phyloP scores from a whole-genome alignment of 1,139 yeast species.

The Saccharomyces uvarum region DNA sequence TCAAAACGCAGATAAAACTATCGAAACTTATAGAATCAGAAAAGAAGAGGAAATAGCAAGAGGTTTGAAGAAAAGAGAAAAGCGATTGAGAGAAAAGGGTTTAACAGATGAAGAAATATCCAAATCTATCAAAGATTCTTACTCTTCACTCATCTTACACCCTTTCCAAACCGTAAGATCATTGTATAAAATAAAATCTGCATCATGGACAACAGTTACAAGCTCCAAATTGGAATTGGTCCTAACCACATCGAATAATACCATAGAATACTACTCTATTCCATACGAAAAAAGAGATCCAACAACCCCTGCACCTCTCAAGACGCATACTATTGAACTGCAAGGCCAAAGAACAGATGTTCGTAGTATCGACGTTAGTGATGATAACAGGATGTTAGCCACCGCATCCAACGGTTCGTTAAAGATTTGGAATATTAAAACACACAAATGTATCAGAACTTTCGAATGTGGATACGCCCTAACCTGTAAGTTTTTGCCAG shows the following conservation, averaged over 20 bases:
- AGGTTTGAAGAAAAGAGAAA: slow-evolving; percentile 71
- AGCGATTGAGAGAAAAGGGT: slow-evolving; percentile 69
- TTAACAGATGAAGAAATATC: slow-evolving; percentile 54
- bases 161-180: slow-evolving; percentile 59
- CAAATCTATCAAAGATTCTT: slow-evolving; percentile 46
- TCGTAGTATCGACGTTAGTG: slow-evolving; percentile 72
- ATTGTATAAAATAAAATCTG: slow-evolving; percentile 47
- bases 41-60: slow-evolving; percentile 70
- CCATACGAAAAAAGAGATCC: slow-evolving; percentile 44
- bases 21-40: slow-evolving; percentile 78
- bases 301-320: slow-evolving; percentile 38
- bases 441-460: slow-evolving; percentile 71
- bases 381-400: slow-evolving; percentile 72
- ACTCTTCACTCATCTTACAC: slow-evolving; percentile 51
- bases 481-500: slow-evolving; percentile 78
- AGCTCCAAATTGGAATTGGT: slow-evolving; percentile 51
- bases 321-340: slow-evolving; percentile 53
- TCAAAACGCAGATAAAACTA: slow-evolving; percentile 70
- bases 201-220: slow-evolving; percentile 44
- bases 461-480: slow-evolving; percentile 86
- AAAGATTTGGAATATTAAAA: slow-evolving; percentile 79
- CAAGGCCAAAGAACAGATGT: slow-evolving; percentile 88
- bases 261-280: slow-evolving; percentile 60
- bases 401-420: slow-evolving; percentile 86
- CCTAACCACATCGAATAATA: slow-evolving; percentile 61